Evolutionary conservation across 2,329 filamentous ascomycete species (phyloP), one percentile per base, ranked within the genome.

Genomic region (Paraphoma sp.): DNA sequence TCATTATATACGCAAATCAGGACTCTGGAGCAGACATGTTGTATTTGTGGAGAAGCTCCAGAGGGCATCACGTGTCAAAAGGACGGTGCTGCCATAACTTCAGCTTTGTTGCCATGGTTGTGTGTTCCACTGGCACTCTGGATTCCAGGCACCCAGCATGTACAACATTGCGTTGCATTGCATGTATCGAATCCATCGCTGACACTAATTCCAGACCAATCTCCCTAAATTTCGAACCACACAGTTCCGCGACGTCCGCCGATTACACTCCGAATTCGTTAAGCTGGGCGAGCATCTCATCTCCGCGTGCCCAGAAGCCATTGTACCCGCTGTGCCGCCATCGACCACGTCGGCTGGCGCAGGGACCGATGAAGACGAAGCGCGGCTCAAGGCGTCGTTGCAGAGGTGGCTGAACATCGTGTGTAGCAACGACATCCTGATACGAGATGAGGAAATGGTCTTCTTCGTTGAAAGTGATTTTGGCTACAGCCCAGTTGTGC

Each of bases 391-490:
- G 79, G 87, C 88, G 1, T 86, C 92, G 8, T 86, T 99, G 81
- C 95, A 99, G 79, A 85, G 93, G 73, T 99, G 95, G 95, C 84
- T 99, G 69, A 97, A 96, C 76, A 91, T 91, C 56, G 90, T 99
- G 17, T 96, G 95, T 79, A 87, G 86, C 70, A 98, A 95, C 67
- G 93, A 98, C 36, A 88, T 96, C 1, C 85, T 99, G 7, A 96
- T 97, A 83, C 87, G 90, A 60, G 95, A 99, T 74, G 94, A 98
- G 60, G 95, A 99, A 79, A 94, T 98, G 87, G 87, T 97, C 5
- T 88, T 98, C 57, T 99, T 99, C 70, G 93, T 99, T n/a, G 95
- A 99, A 79, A 97, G 92, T 73, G 95, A 99, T 76, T 98, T 97
- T 76, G 95, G 95, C 41, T 99, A 99, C 78, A 97, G 93, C 71